phyloP scores from a whole-genome alignment of 495 filamentous ascomycete genomes.

The Hypoxylon lienhwacheense region DNA sequence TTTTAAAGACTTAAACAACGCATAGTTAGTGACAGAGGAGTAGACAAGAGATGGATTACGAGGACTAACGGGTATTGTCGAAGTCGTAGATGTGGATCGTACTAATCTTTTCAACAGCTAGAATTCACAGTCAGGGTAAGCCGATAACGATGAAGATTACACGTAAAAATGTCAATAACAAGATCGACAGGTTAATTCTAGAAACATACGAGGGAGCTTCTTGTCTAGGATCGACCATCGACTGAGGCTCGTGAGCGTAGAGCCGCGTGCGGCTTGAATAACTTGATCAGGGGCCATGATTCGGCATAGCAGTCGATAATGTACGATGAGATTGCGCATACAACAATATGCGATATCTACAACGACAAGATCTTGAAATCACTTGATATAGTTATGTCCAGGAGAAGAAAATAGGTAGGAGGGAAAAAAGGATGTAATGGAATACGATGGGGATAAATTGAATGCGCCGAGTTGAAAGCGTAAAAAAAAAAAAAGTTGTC shows the following conservation, averaged over 20 bases:
- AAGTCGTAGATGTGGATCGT: constrained; percentile 96
- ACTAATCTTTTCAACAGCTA: constrained; percentile 68
- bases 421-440: no score
- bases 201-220: constrained; percentile 61
- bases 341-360: no score
- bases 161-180: no score
- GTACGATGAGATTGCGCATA: neutral
- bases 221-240: constrained; percentile 78
- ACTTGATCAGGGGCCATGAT: constrained; percentile 21
- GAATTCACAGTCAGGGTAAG: constrained; percentile 12
- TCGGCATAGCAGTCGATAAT: neutral
- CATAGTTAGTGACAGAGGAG: constrained; percentile 1
- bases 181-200: neutral
- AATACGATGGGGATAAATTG: no score
- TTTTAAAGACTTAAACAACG: constrained; percentile 72
- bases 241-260: constrained; percentile 73
- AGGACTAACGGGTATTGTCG: constrained; percentile 85
- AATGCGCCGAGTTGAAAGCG: neutral
- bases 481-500: neutral
- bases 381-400: neutral
- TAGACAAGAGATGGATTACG: neutral
- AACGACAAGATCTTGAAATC: no score
- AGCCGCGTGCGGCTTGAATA: constrained; percentile 21
- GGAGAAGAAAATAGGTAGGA: neutral
- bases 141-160: neutral